These are phyloP conservation scores for Microcyclospora pomicola DNA, from an alignment of 2,329 filamentous ascomycete genomes.

Conservation along the genomic window DNA sequence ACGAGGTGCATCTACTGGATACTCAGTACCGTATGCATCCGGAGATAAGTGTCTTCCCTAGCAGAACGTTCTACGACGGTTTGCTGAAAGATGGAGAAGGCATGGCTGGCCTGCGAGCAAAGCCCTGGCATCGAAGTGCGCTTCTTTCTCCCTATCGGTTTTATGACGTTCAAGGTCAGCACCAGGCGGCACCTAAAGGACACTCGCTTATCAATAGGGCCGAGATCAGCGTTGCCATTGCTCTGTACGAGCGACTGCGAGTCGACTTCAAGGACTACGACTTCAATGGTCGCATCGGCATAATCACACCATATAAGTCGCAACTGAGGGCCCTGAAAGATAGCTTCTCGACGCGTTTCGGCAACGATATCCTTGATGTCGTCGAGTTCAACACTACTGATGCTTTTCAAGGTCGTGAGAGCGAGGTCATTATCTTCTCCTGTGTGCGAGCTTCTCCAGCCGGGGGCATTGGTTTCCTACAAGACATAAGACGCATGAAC, in stretches of 20 bases:
- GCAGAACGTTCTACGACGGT: constrained; percentile 81
- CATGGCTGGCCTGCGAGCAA: constrained; percentile 62
- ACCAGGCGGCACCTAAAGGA: constrained; percentile 65
- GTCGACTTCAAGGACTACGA: constrained; percentile 45
- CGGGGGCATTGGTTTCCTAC: constrained; percentile 95
- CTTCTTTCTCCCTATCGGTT: constrained; percentile 89
- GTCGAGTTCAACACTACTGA: constrained; percentile 99
- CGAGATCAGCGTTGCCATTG: constrained; percentile 75
- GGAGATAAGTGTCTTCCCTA: constrained; percentile 84
- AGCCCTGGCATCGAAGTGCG: constrained; percentile 72
- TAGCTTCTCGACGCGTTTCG: constrained; percentile 60
- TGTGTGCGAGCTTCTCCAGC: constrained; percentile 88
- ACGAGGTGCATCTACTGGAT: constrained; percentile 86
- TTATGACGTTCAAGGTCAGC: constrained; percentile 86
- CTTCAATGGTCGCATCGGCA: constrained; percentile 67
- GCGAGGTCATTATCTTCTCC: constrained; percentile 97
- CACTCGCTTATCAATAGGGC: constrained; percentile 82
- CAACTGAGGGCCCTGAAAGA: constrained; percentile 69
- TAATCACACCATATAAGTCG: constrained; percentile 96
- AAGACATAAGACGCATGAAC: constrained; percentile 97
- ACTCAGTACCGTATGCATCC: constrained; percentile 99
- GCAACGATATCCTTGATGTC: constrained; percentile 56
- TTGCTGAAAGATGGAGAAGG: constrained; percentile 69
- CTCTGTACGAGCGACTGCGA: constrained; percentile 66
- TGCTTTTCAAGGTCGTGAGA: constrained; percentile 92